phyloP scores from a whole-genome alignment of 2,329 filamentous ascomycete species.

The Verticillium dahliae region DNA sequence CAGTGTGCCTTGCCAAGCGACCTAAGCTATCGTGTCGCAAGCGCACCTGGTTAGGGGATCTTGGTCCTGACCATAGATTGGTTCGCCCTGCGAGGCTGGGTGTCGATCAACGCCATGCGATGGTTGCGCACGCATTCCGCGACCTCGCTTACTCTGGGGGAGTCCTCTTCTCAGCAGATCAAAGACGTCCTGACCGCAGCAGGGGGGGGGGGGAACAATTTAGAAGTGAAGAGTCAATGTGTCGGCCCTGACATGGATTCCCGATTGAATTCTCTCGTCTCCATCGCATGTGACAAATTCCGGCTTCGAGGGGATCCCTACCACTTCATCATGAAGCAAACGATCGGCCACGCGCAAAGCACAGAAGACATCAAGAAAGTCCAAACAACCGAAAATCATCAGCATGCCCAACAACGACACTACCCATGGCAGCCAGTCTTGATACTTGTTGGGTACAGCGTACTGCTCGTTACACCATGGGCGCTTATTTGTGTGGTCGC shows the following conservation, averaged over 20 bases:
- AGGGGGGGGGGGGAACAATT: no score
- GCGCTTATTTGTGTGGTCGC: constrained; percentile 6
- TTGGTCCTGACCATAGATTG: neutral
- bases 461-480: constrained; percentile 8
- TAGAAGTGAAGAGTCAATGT: no score
- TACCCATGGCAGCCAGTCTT: constrained; percentile 6
- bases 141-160: neutral
- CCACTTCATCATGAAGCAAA: neutral
- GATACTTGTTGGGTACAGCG: constrained; percentile 6
- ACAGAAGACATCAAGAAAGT: neutral
- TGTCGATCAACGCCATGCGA: neutral
- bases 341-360: neutral
- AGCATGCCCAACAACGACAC: constrained; percentile 4
- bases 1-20: neutral
- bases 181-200: no score
- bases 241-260: no score
- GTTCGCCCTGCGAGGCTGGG: neutral
- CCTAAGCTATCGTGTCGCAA: neutral
- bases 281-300: neutral
- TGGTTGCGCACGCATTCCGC: neutral
- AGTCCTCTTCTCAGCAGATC: no score
- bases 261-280: no score
- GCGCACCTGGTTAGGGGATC: neutral
- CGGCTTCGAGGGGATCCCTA: neutral
- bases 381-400: neutral